Evolutionary conservation across 345 rosid species (phyloP), one percentile per base, ranked within the genome.

Genomic region (Dipteronia sinensis): DNA sequence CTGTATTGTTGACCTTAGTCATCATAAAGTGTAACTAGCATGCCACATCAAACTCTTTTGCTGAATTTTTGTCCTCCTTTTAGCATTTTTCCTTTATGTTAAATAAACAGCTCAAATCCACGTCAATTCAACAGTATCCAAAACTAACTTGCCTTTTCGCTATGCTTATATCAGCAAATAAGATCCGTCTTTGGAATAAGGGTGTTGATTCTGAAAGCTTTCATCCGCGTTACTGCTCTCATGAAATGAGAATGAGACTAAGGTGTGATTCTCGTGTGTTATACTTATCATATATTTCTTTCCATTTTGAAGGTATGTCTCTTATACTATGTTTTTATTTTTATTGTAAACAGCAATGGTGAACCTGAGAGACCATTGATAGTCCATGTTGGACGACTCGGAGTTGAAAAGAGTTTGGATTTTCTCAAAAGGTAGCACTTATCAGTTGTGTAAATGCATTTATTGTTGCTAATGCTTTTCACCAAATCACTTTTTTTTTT

Each of bases 331-430:
- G 77, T 65, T 80, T 7, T 42, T 42, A 0, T 23, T 49, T 49
- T 70, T 76, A 74, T 55, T 46, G 72, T 78, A 59, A 65, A 80
- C 90, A 96, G 99, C 82, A 82, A 84, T 73, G 95, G 99, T 56
- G 98, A 94, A 83, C 97, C 98, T 62, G 95, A 96, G 40, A 93
- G 83, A 86, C 98, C 98, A 71, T 82, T 96, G 76, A 87, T 96
- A 68, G 86, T 96, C 76, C 98, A 96, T 85, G 98, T 96, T 79
- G 98, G 99, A 8, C 93, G 97, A 72, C 86, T 96, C 13, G 97
- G 99, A 44, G 97, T 94, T 25, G 99, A 96, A 87, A 96, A 96
- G 90, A 96, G 94, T 80, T 88, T 96, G 88, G 99, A 96, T 83
- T 94, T 94, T 83, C 89, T 91, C 46, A 94, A 92, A 83, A 90